phyloP scores from a whole-genome alignment of 2,329 filamentous ascomycete genomes.

The Aspergillus fumigatus region DNA sequence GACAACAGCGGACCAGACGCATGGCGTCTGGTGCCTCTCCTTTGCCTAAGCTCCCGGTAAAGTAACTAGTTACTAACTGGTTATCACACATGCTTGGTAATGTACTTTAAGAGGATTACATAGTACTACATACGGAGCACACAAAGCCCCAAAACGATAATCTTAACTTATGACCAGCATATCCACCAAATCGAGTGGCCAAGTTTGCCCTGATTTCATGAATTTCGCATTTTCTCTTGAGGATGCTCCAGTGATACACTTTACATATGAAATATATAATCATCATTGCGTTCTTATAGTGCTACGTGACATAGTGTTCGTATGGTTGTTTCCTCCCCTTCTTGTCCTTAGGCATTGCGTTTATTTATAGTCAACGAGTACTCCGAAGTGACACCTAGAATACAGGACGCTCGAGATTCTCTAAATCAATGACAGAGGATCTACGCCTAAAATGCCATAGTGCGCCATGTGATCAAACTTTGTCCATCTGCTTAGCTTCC shows the following conservation, averaged over 20 bases:
- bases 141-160: not conserved
- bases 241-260: not conserved
- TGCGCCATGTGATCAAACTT: not conserved
- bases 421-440: not conserved
- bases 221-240: not conserved
- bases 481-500: not conserved
- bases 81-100: not conserved
- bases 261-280: not conserved
- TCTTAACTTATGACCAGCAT: not conserved
- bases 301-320: not conserved
- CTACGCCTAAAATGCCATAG: not conserved
- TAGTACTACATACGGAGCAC: not conserved
- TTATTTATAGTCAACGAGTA: not conserved
- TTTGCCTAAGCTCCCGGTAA: slow-evolving; percentile 8
- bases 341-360: not conserved
- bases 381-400: not conserved
- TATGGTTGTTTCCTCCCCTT: not conserved
- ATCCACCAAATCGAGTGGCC: not conserved
- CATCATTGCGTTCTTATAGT: not conserved
- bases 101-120: not conserved
- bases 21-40: slow-evolving; percentile 8
- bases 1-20: slow-evolving; percentile 22
- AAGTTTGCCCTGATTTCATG: not conserved
- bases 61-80: no score
- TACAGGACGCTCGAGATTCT: not conserved